These are phyloP conservation scores for Kwoniella shandongensis DNA, from an alignment of 768 basidiomycete species.

Conservation along the genomic window DNA sequence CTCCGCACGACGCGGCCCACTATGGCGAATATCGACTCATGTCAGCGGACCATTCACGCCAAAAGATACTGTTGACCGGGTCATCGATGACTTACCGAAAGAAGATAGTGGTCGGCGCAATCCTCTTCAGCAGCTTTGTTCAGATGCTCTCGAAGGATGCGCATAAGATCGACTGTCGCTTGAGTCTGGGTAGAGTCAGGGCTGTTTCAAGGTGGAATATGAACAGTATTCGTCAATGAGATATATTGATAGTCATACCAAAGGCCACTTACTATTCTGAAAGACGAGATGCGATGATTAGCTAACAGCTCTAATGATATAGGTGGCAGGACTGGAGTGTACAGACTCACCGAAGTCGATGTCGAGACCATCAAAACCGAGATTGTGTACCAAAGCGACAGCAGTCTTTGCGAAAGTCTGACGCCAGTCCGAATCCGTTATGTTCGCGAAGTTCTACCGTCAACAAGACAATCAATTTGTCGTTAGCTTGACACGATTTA, in stretches of 20 bases:
- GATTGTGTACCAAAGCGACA: conserved; percentile 78
- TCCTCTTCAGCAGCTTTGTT: conserved; percentile 3
- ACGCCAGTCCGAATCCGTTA: conserved; percentile 65
- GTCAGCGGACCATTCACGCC: too few relatives aligned
- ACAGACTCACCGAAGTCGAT: conserved; percentile 8
- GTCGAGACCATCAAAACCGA: conserved; percentile 74
- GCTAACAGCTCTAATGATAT: conserved; percentile 21
- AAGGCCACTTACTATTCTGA: conserved; percentile 59
- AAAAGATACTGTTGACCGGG: too few relatives aligned
- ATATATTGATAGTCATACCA: conserved; percentile 56
- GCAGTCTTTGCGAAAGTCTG: conserved; percentile 77
- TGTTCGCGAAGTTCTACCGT: conserved; percentile 69
- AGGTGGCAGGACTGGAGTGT: too few relatives aligned
- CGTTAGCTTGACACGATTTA: too few relatives aligned
- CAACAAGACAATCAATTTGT: too few relatives aligned
- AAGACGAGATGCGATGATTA: not conserved
- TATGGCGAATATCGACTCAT: too few relatives aligned
- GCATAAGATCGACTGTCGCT: conserved; percentile 6
- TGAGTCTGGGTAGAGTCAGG: not conserved
- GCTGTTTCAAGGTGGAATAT: not conserved
- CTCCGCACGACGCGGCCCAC: conserved; percentile 89
- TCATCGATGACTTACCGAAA: conserved; percentile 8
- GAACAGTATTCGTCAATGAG: too few relatives aligned
- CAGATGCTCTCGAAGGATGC: not conserved
- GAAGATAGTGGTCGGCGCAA: conserved; percentile 5